Evolutionary conservation across 495 filamentous ascomycete genomes (phyloP), one percentile per base, ranked within the genome.

Genomic region (Terfezia claveryi): DNA sequence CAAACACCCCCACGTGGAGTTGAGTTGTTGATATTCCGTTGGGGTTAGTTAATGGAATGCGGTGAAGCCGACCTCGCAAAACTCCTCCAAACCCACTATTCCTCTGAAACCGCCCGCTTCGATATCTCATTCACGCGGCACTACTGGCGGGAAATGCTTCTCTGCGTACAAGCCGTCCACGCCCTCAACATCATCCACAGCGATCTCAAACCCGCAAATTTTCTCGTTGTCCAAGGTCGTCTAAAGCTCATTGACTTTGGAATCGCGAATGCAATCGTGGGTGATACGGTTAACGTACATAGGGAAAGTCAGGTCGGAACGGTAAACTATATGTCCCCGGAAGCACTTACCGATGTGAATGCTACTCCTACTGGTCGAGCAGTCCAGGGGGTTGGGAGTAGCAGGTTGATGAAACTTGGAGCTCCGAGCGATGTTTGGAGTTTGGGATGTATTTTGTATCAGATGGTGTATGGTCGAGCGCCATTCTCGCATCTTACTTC

Each of bases 141-240:
- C 68, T 94, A 93, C 71, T 98, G 91, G 91, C 86, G 87, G 63
- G 91, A 98, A 69, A 96, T 98, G 92, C 82, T 98, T 4, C 85
- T 92, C 62, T 98, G 91, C 67, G 80, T 98, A 5, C 76, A 83
- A 53, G 76, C 88, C 2, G 87, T 98, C 0, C 91, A 98, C 64
- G 74, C 80, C 0, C 71, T 80, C 60, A 87, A 94, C 65, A 86
- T 98, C 52, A 88, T 98, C 10, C 91, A 98, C 67, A 92, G 85
- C 2, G 91, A 98, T 64, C 74, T 98, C 36, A 98, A 98, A 63
- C 91, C 91, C 2, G 87, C 87, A 57, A 98, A 93, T 61, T 93
- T 93, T 58, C 81, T 93, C 46, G 72, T 92, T n/a, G 81, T 87
- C 12, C 77, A 87, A 59, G 86, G 86, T 37, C 74, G 80, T 14